Percentiles rank a stretch among this genome's conserved stretches.
Evolutionary conservation across 2,329 filamentous ascomycete genomes (phyloP).

Genomic region (Penicillium glabrum): DNA sequence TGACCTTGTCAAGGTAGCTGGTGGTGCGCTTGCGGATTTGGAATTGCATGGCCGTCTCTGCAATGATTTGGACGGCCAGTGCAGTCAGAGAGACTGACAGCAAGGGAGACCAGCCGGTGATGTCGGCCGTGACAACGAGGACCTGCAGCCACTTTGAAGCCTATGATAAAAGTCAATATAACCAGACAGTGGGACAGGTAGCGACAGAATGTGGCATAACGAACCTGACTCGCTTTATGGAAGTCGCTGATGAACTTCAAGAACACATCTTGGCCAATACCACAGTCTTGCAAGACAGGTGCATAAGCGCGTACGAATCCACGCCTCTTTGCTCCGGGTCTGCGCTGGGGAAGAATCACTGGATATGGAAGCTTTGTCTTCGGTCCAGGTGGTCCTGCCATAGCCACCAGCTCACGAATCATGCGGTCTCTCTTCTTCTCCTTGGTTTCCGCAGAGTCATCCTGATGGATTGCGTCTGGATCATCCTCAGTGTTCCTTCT

Average conservation of each 20-base stretch:
- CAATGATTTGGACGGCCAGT: constrained; percentile 21
- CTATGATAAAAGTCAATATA: not conserved
- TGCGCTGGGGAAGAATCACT: constrained; percentile 14
- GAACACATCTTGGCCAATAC: constrained; percentile 10
- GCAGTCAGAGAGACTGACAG: constrained; percentile 11
- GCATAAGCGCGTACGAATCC: constrained; percentile 16
- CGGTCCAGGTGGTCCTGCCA: constrained; percentile 4
- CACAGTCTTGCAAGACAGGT: constrained; percentile 6
- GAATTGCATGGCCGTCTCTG: constrained; percentile 26
- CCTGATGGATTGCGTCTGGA: not conserved
- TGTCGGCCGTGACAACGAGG: constrained; percentile 2
- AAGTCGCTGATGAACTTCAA: constrained; percentile 8
- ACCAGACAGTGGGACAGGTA: not conserved
- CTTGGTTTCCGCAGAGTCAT: constrained; percentile 1
- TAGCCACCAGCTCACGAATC: constrained; percentile 8
- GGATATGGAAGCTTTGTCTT: constrained; percentile 3
- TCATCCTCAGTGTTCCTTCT: not conserved
- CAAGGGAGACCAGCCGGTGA: not conserved
- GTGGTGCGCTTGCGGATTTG: constrained; percentile 27
- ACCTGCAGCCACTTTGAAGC: constrained; percentile 9
- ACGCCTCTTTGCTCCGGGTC: constrained; percentile 6
- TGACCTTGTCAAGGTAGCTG: constrained; percentile 30
- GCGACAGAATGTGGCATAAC: not conserved
- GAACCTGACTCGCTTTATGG: constrained; percentile 9
- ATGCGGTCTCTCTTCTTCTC: constrained; percentile 7